These are phyloP conservation scores for Rhodotorula taiwanensis DNA, from an alignment of 768 basidiomycete genomes.

Conservation along the genomic window DNA sequence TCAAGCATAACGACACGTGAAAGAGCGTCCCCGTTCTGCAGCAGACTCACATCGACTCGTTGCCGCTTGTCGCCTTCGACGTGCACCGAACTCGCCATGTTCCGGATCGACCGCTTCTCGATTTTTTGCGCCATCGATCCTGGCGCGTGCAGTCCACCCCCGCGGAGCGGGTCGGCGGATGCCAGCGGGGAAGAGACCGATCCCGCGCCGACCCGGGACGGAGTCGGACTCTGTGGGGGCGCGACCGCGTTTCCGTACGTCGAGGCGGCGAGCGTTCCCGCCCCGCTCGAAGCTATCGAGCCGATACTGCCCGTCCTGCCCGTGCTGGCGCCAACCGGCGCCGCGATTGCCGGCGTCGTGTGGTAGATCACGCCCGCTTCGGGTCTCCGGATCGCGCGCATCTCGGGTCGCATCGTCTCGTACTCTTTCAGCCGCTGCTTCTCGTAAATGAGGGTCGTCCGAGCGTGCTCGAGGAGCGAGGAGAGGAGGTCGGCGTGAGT, in stretches of 20 bases:
- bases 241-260: slow-evolving; percentile 39
- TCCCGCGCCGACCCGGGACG: no score
- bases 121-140: slow-evolving; percentile 23
- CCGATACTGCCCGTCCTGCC: slow-evolving; percentile 46
- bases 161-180: slow-evolving; percentile 13
- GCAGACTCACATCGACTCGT: slow-evolving; percentile 71
- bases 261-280: slow-evolving; percentile 54
- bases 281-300: background rate
- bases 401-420: slow-evolving; percentile 71
- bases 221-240: slow-evolving; percentile 24
- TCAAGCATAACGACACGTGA: no score
- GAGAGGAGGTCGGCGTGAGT: slow-evolving; percentile 87
- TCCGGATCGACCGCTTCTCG: slow-evolving; percentile 32
- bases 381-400: slow-evolving; percentile 48
- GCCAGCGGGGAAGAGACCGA: slow-evolving; percentile 16
- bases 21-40: no score
- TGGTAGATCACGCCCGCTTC: slow-evolving; percentile 30
- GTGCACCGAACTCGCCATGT: slow-evolving; percentile 66
- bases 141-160: background rate
- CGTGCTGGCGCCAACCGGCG: slow-evolving; percentile 16
- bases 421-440: slow-evolving; percentile 78
- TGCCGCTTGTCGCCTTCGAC: slow-evolving; percentile 60
- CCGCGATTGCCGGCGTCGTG: slow-evolving; percentile 54
- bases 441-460: slow-evolving; percentile 86
- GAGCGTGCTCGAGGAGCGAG: slow-evolving; percentile 84